Base-by-base conservation (phyloP, 2,329 filamentous ascomycete genomes). In the Pseudocercospora eumusae region DNA sequence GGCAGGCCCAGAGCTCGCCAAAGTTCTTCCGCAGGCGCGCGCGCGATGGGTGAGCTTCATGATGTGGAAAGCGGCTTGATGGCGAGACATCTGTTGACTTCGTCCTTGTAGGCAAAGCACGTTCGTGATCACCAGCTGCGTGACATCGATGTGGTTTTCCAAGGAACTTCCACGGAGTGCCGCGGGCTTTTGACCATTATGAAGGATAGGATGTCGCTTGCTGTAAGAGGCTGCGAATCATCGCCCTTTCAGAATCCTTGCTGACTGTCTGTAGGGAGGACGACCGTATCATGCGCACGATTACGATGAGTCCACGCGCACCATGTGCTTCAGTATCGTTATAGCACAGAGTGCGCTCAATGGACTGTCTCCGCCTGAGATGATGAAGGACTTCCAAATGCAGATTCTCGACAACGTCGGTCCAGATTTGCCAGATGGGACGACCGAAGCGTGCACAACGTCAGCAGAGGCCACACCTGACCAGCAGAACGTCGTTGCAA, bases 261-360 rank as follows among this genome's bases (percentile, higher is more conserved):
- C 44, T 49, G 44, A 49, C 13, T 11, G 20, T 11, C 2, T 49
- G 15, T 15, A 52, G 49, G 49, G 49, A 8, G 55, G 55, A n/a
- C 28, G 18, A 20, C 21, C 55, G 8, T 57, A 57, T 36, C 40
- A 45, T 40, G 28, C 31, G 40, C 23, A 57, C 40, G 42, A 25
- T 10, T 52, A 28, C 25, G 55, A 57, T n/a, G 20, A 44, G 4
- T 36, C 27, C 15, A 57, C 55, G 6, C 15, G 20, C 10, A 57
- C 25, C 13, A 47, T 57, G 36, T 45, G 55, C 55, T 57, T 57
- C 40, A 40, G 27, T 25, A 57, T 57, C 25, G 55, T 57, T 25
- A 47, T 57, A 20, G 18, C 44, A 28, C 25, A 45, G 8, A 28
- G 18, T 3, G 27, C 55, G 13, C 44, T 57, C 23, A 25, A 57